Conservation (phyloP, 371 early-diverging fungal genomes). For the Mucor lusitanicus region DNA sequence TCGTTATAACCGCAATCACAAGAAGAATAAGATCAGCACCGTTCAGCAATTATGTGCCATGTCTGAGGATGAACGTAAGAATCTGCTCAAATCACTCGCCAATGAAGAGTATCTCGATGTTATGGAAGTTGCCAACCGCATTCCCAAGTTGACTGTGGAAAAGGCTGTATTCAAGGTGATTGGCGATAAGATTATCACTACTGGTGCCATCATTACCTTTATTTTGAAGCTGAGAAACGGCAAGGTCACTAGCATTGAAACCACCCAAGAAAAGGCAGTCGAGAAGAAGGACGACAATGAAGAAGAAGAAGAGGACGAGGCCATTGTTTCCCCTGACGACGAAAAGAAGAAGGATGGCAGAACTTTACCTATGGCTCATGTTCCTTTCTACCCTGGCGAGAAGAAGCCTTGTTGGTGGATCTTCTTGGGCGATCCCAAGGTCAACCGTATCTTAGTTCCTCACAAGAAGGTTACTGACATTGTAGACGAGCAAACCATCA, state of each 20-base stretch:
- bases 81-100: conserved; percentile 55
- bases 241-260: conserved; percentile 25
- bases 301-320: conserved; percentile 43
- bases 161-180: conserved; percentile 82
- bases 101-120: conserved; percentile 68
- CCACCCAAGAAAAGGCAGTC: neutral
- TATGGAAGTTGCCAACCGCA: conserved; percentile 71
- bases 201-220: conserved; percentile 80
- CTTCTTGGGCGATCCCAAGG: conserved; percentile 81
- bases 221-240: conserved; percentile 60
- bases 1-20: conserved; percentile 30
- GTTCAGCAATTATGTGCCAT: conserved; percentile 70
- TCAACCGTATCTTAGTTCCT: conserved; percentile 79
- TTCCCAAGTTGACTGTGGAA: conserved; percentile 72
- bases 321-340: conserved; percentile 18
- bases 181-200: conserved; percentile 80
- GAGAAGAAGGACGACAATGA: conserved; percentile 24
- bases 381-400: conserved; percentile 71
- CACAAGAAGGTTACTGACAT: conserved; percentile 83
- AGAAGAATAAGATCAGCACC: conserved; percentile 41
- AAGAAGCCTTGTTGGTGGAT: conserved; percentile 95
- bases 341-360: conserved; percentile 32
- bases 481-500: conserved; percentile 66
- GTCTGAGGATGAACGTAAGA: conserved; percentile 63
- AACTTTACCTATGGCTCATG: conserved; percentile 52